Percentiles rank a stretch among this genome's conserved stretches.
These are phyloP conservation scores for Clarireedia paspali DNA, from an alignment of 2,329 filamentous ascomycete species.

Conservation along the genomic window DNA sequence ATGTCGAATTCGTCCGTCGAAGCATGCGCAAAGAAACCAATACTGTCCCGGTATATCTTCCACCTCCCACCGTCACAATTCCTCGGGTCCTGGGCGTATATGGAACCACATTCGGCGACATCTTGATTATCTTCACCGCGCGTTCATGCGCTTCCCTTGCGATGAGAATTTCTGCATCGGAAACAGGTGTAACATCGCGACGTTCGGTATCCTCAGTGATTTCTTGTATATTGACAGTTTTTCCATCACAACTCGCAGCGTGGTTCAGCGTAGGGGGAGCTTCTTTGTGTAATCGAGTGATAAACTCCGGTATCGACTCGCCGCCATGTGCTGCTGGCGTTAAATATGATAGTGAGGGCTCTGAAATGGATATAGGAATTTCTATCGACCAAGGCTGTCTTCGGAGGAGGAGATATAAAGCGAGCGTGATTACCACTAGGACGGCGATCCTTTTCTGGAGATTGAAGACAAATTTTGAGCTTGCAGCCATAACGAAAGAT, in stretches of 20 bases:
- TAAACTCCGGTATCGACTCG: neutral
- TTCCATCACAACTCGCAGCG: neutral
- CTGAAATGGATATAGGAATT: neutral
- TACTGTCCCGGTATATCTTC: slow-evolving; percentile 31
- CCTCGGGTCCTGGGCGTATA: slow-evolving; percentile 21
- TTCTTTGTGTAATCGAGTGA: neutral
- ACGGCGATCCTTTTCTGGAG: neutral
- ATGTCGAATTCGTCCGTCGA: slow-evolving; percentile 30
- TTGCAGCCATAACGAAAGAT: no score
- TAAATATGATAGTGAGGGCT: neutral
- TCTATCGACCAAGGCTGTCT: neutral
- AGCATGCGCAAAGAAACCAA: slow-evolving; percentile 35
- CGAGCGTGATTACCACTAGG: neutral
- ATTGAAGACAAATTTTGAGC: neutral
- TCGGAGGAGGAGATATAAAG: neutral
- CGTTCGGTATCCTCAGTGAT: neutral
- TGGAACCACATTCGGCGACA: neutral
- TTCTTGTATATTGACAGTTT: neutral
- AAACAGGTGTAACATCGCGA: slow-evolving; percentile 2
- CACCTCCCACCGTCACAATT: slow-evolving; percentile 35
- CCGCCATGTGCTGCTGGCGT: neutral
- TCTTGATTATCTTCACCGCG: neutral
- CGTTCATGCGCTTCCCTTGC: neutral
- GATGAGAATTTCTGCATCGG: neutral
- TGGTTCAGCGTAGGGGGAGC: neutral